These are phyloP conservation scores for Chimonanthus salicifolius DNA, from an alignment of 164 flowering plant genomes.

Conservation along the genomic window DNA sequence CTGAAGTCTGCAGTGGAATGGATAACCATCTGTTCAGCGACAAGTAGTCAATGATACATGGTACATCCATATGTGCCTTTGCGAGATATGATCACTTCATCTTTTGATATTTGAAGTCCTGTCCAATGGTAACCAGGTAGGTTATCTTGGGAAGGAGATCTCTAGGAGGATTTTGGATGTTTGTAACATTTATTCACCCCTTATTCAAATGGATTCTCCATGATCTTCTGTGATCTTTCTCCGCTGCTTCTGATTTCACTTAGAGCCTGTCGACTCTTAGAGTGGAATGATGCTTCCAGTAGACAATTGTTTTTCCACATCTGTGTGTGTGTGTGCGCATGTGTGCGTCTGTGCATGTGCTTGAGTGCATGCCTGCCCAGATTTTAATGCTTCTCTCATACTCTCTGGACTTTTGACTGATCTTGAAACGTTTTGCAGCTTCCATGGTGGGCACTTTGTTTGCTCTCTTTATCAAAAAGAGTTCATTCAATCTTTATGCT, in stretches of 20 bases:
- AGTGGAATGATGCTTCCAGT: too few species aligned
- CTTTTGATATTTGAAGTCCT: background rate
- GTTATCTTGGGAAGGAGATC: background rate
- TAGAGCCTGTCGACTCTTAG: too few species aligned
- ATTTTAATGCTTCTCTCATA: background rate
- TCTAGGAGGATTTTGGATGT: background rate
- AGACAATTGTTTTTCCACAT: too few species aligned
- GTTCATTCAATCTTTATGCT: constrained; percentile 95
- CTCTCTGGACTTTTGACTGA: constrained; percentile 1
- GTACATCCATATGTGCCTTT: background rate
- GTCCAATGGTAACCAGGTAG: background rate
- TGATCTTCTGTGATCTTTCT: too few species aligned
- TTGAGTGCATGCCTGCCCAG: background rate
- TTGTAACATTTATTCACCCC: background rate
- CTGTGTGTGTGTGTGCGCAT: background rate
- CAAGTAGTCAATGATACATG: background rate
- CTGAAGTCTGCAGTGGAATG: background rate
- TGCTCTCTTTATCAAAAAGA: constrained; percentile 86
- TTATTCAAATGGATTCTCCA: background rate
- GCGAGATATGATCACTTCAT: background rate
- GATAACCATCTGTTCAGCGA: background rate
- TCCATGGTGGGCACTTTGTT: constrained; percentile 91
- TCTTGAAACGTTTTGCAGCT: constrained; percentile 47
- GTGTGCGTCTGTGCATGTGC: background rate
- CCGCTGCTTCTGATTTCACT: too few species aligned